Base-by-base conservation (phyloP, 768 basidiomycete species). In the Boletus subparvulus region DNA sequence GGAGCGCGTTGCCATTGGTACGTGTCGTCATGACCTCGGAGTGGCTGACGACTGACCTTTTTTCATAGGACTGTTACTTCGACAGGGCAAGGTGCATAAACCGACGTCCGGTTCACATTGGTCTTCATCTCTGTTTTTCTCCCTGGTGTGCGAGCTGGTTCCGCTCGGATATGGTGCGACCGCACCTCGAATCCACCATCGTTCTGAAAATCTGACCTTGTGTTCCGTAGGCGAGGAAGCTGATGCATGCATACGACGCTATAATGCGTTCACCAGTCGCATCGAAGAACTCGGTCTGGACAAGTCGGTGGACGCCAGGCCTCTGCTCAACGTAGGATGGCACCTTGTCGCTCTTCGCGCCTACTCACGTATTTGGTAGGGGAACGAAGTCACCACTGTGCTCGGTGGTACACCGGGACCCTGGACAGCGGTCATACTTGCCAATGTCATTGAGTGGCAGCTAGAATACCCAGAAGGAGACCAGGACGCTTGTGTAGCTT, bases 381-480 rank as follows among this genome's bases (percentile, higher is more conserved):
- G 95, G 1, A 82, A 77, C 30, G 84, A 88, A 53, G 77, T 94
- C 35, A 73, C 81, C 3, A 58, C 71, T 21, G 68, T 83, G 10
- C 75, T 95, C 6, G 80, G 73, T 2, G 77, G 77, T 17, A 83
- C 78, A 58, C 80, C 86, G 2, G 94, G 94, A 2, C 80, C 84
- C 2, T 87, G 92, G 84, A 84, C 86, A 6, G 81, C 82, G 33
- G 73, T 79, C 30, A 79, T 86, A 7, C 75, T 92, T 19, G 74
- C 78, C n/a, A 80, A 78, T 46, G 79, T 98, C 26, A 66, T 92
- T 19, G 82, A 86, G 57, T 98, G 94, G 95, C 93, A 94, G 64
- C 78, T 98, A 8, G 86, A 83, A 36, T 75, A 94, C 68, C 92
- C 94, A 0, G 64, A 77, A 3, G 81, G 78, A 1, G 81, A 83